phyloP scores from a whole-genome alignment of 2,329 filamentous ascomycete genomes.

The Lasiodiplodia sp. region DNA sequence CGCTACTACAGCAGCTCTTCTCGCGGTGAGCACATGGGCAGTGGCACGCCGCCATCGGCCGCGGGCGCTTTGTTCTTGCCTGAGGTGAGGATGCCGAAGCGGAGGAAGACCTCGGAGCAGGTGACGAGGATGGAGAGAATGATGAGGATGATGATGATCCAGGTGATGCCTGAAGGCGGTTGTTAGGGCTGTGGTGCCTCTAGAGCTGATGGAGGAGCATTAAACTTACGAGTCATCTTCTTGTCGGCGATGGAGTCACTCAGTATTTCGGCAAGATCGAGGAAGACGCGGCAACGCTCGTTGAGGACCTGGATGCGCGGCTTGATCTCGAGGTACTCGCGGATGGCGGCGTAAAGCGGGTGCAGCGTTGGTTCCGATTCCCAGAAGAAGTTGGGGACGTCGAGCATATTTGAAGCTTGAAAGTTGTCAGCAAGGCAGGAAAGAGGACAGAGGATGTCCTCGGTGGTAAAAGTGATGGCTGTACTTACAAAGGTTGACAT shows the following conservation, averaged over 20 bases:
- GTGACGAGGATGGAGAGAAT: slow-evolving; percentile 90
- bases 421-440: neutral
- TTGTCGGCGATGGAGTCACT: slow-evolving; percentile 90
- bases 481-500: slow-evolving; percentile 92
- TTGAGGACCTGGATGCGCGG: slow-evolving; percentile 96
- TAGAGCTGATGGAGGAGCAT: no score
- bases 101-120: slow-evolving; percentile 83
- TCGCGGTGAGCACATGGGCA: slow-evolving; percentile 26
- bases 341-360: slow-evolving; percentile 90
- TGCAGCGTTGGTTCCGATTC: slow-evolving; percentile 94
- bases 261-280: slow-evolving; percentile 94
- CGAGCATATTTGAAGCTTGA: slow-evolving; percentile 91
- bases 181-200: neutral
- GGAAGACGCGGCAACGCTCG: slow-evolving; percentile 93
- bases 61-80: slow-evolving; percentile 12
- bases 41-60: neutral
- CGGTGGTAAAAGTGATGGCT: neutral
- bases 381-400: slow-evolving; percentile 98
- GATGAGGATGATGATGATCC: slow-evolving; percentile 97
- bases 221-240: slow-evolving; percentile 78
- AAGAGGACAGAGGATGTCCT: slow-evolving; percentile 4
- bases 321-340: slow-evolving; percentile 97
- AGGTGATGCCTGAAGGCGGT: slow-evolving; percentile 72
- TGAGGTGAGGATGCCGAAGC: slow-evolving; percentile 63
- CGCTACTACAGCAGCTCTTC: slow-evolving; percentile 13